Percentiles rank a stretch among this genome's conserved stretches.
phyloP scores from a whole-genome alignment of 345 rosid genomes.

The Brassica carinata region DNA sequence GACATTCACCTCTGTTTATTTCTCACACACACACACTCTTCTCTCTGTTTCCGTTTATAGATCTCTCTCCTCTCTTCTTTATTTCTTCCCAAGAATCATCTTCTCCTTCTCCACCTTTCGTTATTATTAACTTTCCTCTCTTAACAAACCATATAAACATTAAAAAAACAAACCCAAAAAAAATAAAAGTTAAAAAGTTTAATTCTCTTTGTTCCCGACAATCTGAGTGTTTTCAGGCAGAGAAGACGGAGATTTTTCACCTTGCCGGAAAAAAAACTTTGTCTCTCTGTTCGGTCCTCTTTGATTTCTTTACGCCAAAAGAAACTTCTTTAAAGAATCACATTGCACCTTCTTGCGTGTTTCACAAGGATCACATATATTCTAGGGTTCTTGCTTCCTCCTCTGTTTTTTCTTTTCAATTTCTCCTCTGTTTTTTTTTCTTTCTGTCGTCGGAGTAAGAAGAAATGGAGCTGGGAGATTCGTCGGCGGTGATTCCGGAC shows the following conservation, averaged over 20 bases:
- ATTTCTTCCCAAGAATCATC: conserved; percentile 21
- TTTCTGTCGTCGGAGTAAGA: neutral
- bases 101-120: conserved; percentile 40
- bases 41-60: conserved; percentile 16
- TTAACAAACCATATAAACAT: conserved; percentile 25
- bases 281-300: conserved; percentile 33
- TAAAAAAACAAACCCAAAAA: conserved; percentile 11
- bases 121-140: conserved; percentile 28
- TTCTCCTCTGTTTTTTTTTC: neutral
- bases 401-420: neutral
- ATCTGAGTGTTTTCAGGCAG: conserved; percentile 27
- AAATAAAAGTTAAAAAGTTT: conserved; percentile 11
- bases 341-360: conserved; percentile 27
- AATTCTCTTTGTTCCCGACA: conserved; percentile 23
- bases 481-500: conserved; percentile 51
- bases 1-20: conserved; percentile 35
- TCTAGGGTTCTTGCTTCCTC: conserved; percentile 36
- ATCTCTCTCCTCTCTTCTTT: conserved; percentile 23
- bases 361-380: conserved; percentile 23
- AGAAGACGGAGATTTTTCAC: conserved; percentile 35
- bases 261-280: conserved; percentile 23
- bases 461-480: conserved; percentile 32
- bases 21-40: conserved; percentile 7
- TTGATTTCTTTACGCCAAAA: conserved; percentile 7
- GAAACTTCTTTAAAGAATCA: neutral